Evolutionary conservation across 2,329 filamentous ascomycete species (phyloP).

Genomic region (Claviceps pusilla): DNA sequence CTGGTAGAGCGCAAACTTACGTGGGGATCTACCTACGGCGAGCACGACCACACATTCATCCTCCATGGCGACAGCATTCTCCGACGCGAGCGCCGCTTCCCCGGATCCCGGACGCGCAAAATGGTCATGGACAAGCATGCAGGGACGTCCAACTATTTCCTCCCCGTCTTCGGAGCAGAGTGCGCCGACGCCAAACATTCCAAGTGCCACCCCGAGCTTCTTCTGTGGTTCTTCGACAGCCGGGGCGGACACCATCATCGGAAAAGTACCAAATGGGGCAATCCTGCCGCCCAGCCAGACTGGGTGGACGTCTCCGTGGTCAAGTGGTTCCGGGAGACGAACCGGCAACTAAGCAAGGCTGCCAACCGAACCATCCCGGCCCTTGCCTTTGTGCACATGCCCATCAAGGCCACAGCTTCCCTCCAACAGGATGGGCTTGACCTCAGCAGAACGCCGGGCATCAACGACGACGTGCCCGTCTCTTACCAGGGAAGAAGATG

Average conservation of each 20-base stretch:
- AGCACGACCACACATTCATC: slow-evolving; percentile 50
- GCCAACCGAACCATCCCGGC: slow-evolving; percentile 25
- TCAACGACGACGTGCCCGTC: slow-evolving; percentile 28
- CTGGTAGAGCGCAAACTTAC: slow-evolving; percentile 37
- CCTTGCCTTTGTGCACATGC: slow-evolving; percentile 34
- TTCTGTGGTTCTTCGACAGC: slow-evolving; percentile 62
- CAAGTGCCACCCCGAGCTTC: slow-evolving; percentile 17
- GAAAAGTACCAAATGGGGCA: slow-evolving; percentile 14
- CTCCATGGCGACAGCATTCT: slow-evolving; percentile 31
- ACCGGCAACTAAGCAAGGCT: slow-evolving; percentile 13
- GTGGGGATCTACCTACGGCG: slow-evolving; percentile 57
- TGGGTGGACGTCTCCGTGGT: slow-evolving; percentile 32
- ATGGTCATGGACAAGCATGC: slow-evolving; percentile 23
- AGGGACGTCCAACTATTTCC: slow-evolving; percentile 32
- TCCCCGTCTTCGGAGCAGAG: slow-evolving; percentile 25
- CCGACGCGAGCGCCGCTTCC: slow-evolving; percentile 22
- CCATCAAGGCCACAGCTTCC: slow-evolving; percentile 23
- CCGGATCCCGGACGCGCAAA: slow-evolving; percentile 22
- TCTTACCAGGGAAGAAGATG: slow-evolving; percentile 28
- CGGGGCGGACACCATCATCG: slow-evolving; percentile 41
- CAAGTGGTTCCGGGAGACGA: slow-evolving; percentile 26
- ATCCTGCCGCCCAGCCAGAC: slow-evolving; percentile 19
- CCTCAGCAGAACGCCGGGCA: slow-evolving; percentile 24
- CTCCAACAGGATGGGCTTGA: slow-evolving; percentile 22
- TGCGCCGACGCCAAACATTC: slow-evolving; percentile 13